A percentile compares a stretch with the other conserved stretches of the same genome.
These are phyloP conservation scores for Glycyrrhiza uralensis DNA, from an alignment of 306 rosid genomes.

Conservation along the genomic window DNA sequence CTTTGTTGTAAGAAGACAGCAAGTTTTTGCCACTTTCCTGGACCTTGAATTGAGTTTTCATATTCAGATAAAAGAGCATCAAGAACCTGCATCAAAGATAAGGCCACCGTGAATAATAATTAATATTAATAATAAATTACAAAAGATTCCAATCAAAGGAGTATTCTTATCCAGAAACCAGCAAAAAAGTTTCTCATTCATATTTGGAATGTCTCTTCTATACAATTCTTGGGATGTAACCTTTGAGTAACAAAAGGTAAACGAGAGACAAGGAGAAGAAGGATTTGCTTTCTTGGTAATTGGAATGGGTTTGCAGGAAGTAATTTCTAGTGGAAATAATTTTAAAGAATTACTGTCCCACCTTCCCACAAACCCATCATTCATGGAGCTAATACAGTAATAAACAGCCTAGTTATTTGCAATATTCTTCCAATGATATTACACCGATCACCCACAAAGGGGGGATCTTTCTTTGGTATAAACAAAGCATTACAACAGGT, in stretches of 20 bases:
- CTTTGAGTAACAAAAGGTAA: background rate
- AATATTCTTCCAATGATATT: background rate
- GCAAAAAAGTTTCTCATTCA: background rate
- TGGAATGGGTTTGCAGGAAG: background rate
- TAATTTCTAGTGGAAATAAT: background rate
- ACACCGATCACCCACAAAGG: background rate
- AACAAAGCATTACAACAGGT: background rate
- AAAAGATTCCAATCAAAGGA: background rate
- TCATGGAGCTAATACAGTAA: background rate
- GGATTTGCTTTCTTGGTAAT: background rate
- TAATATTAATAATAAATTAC: background rate
- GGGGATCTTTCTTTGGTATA: background rate
- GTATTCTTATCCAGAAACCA: background rate
- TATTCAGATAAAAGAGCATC: slow-evolving; percentile 82
- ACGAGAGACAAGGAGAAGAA: background rate
- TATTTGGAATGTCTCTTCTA: background rate
- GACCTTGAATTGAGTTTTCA: slow-evolving; percentile 73
- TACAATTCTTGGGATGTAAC: background rate
- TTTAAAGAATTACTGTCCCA: background rate
- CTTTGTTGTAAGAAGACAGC: slow-evolving; percentile 75
- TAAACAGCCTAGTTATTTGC: background rate
- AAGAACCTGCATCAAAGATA: slow-evolving; percentile 61
- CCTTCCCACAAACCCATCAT: background rate
- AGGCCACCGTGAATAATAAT: background rate
- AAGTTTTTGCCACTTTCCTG: slow-evolving; percentile 86